Base-by-base conservation (phyloP, 2,329 filamentous ascomycete genomes). In the Plectosphaerella sp. region DNA sequence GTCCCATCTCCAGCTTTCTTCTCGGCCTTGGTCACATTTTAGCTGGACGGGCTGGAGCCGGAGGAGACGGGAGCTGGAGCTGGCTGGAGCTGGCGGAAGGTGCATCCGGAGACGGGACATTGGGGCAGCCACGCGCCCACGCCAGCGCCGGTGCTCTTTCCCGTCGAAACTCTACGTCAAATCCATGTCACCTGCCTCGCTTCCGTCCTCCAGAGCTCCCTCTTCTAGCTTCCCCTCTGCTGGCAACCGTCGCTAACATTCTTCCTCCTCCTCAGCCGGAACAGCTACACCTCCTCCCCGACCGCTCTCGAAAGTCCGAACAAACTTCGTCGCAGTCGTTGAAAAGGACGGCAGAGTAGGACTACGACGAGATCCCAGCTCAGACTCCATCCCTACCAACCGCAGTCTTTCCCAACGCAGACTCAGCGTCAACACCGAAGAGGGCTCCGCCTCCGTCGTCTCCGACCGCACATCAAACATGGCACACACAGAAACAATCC, bases 301-400 rank as follows among this genome's bases (percentile, higher is more conserved):
- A 61, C 87, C 84, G 22, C 78, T 91, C 41, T 89, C 87, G 56
- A 89, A 87, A 69, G 84, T 91, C 43, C 81, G 87, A 58, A 88
- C 87, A 37, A 89, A 76, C 65, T 92, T 92, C 65, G 80, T 92
- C 49, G 82, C 87, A 16, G 79, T 92, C 45, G 35, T 41, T n/a
- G 87, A 91, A 64, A 83, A 83, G 56, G 79, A 83, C 68, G 80
- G 81, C 50, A 72, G 77, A 45, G 71, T 83, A 58, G 80, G 80
- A 45, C 67, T 84, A 28, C 74, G 71, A 61, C 66, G 72, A 53
- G 70, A 75, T 42, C 64, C 64, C 22, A 77, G 74, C 57, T 64
- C 66, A 41, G 74, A 77, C 24, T 76, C 74, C 0, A 43, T 43
- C 16, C 41, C 41, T 43, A 63, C 62, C 41, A 63, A 67, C 6